These are phyloP conservation scores for Ceratocystis albifundus DNA, from an alignment of 2,329 filamentous ascomycete genomes.

Conservation along the genomic window DNA sequence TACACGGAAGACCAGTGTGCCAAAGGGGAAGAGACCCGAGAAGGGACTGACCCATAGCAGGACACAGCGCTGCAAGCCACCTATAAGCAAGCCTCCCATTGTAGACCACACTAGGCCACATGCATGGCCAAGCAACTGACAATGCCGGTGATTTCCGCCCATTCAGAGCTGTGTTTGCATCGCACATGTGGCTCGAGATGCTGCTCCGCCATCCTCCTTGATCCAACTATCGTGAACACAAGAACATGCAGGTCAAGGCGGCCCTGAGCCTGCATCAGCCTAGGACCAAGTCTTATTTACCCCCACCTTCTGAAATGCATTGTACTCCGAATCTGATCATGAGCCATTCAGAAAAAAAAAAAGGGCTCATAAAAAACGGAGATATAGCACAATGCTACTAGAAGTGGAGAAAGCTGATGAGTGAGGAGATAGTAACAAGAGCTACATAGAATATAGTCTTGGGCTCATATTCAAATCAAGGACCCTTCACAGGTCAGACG, in stretches of 20 bases:
- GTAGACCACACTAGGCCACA: background rate
- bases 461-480: background rate
- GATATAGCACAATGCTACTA: background rate
- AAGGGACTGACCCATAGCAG: background rate
- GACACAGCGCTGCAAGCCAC: conserved; percentile 3
- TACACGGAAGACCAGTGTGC: background rate
- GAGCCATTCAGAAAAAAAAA: background rate
- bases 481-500: background rate
- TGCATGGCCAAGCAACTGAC: conserved; percentile 1
- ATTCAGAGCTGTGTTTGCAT: conserved; percentile 2
- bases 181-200: background rate
- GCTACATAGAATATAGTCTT: background rate
- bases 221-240: background rate
- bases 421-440: background rate
- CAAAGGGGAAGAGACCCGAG: conserved; percentile 5
- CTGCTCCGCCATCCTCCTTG: background rate
- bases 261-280: background rate
- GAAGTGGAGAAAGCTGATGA: background rate
- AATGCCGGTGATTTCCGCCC: conserved; percentile 9
- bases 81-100: background rate
- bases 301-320: conserved; percentile 3
- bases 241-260: background rate
- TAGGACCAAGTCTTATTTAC: background rate
- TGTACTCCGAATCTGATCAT: background rate
- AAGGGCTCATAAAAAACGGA: conserved; percentile 11